phyloP scores from a whole-genome alignment of 1,284 basidiomycete species.

The Hortiboletus rubellus region DNA sequence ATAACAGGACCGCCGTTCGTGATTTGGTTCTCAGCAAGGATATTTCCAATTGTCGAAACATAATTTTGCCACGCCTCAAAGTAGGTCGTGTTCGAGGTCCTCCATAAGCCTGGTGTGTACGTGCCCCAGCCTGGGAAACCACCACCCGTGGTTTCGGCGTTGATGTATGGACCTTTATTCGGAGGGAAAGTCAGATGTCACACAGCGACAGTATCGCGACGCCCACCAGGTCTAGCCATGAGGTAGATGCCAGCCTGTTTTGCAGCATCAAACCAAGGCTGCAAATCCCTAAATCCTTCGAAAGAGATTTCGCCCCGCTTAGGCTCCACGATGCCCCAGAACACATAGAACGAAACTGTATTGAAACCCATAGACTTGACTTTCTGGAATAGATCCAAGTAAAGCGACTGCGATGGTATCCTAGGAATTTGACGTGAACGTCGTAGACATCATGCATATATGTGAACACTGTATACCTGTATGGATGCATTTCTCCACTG shows the following conservation, averaged over 20 bases:
- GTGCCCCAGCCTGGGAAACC: conserved; percentile 55
- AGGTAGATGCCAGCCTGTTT: conserved; percentile 47
- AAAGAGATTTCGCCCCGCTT: conserved; percentile 47
- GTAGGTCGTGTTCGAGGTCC: conserved; percentile 46
- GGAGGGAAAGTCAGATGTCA: background rate
- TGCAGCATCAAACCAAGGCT: conserved; percentile 49
- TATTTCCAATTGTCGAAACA: conserved; percentile 39
- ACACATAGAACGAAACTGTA: conserved; percentile 47
- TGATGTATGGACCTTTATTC: conserved; percentile 48
- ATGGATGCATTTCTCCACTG: conserved; percentile 51
- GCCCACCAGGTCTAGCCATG: conserved; percentile 45
- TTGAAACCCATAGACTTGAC: conserved; percentile 50
- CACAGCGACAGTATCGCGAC: background rate
- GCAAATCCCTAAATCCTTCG: conserved; percentile 47
- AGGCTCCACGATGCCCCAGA: conserved; percentile 47
- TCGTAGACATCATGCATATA: background rate
- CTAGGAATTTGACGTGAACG: conserved; percentile 20
- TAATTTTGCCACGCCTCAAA: conserved; percentile 45
- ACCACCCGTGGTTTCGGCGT: conserved; percentile 54
- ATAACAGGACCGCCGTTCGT: conserved; percentile 54
- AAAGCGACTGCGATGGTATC: conserved; percentile 43
- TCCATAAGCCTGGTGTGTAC: conserved; percentile 46
- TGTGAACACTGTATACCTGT: conserved; percentile 29
- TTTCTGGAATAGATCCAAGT: conserved; percentile 48
- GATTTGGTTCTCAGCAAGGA: conserved; percentile 51